Conservation (phyloP, 768 basidiomycete genomes). For the Boletus barrowsii region DNA sequence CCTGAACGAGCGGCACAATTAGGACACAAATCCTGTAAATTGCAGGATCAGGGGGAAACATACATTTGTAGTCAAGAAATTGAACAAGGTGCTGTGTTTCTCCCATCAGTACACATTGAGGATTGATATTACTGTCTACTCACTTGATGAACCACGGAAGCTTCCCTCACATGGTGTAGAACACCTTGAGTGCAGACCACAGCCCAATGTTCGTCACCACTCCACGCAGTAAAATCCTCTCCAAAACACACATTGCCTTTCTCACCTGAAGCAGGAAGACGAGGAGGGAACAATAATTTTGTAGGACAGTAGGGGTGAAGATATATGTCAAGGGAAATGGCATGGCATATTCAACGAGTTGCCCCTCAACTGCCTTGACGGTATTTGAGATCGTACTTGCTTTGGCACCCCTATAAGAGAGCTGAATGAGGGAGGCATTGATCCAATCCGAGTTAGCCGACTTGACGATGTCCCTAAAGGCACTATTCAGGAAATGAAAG, state of each 20-base stretch:
- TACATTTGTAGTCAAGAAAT: slow-evolving; percentile 74
- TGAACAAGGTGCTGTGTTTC: slow-evolving; percentile 53
- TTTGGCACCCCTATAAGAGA: slow-evolving; percentile 59
- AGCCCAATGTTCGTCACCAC: slow-evolving; percentile 34
- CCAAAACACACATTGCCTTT: slow-evolving; percentile 67
- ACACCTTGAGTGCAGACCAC: slow-evolving; percentile 56
- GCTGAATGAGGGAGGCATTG: slow-evolving; percentile 63
- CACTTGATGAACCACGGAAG: slow-evolving; percentile 86
- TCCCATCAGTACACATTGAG: neutral
- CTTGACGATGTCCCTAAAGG: slow-evolving; percentile 65
- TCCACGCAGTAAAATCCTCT: slow-evolving; percentile 65
- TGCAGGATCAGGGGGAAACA: slow-evolving; percentile 16
- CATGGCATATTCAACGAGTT: slow-evolving; percentile 74
- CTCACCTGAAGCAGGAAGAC: slow-evolving; percentile 70
- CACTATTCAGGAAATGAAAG: slow-evolving; percentile 80
- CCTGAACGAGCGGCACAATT: slow-evolving; percentile 38
- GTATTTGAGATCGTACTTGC: slow-evolving; percentile 48
- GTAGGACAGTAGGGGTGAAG: slow-evolving; percentile 55
- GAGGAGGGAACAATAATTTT: slow-evolving; percentile 65
- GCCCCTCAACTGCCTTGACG: slow-evolving; percentile 61
- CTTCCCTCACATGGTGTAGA: slow-evolving; percentile 74
- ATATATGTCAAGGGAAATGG: slow-evolving; percentile 82
- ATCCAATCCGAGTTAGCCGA: slow-evolving; percentile 54
- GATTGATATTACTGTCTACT: slow-evolving; percentile 26
- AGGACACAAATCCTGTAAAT: neutral